These are phyloP conservation scores for Nothomitra cinnamomea DNA, from an alignment of 2,329 filamentous ascomycete genomes.

Conservation along the genomic window DNA sequence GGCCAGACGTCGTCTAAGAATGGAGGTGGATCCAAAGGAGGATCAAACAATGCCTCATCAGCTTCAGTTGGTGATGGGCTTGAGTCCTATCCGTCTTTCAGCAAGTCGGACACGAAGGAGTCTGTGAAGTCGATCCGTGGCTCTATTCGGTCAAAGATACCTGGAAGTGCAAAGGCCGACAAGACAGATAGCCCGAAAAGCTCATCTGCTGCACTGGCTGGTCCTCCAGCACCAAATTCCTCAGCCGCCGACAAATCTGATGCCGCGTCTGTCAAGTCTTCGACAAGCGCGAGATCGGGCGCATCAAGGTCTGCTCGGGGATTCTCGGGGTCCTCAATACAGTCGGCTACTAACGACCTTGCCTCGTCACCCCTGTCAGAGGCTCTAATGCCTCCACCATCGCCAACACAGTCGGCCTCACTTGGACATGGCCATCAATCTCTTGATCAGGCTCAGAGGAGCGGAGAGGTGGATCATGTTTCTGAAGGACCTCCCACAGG, in stretches of 20 bases:
- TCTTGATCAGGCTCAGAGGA: slow-evolving; percentile 63
- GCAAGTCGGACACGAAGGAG: slow-evolving; percentile 82
- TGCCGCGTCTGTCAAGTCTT: slow-evolving; percentile 56
- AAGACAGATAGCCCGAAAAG: slow-evolving; percentile 67
- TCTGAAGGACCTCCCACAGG: slow-evolving; percentile 76
- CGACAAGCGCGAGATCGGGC: slow-evolving; percentile 39
- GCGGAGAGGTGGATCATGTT: slow-evolving; percentile 84
- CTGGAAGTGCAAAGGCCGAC: slow-evolving; percentile 34
- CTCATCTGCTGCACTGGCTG: slow-evolving; percentile 47
- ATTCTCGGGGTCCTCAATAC: slow-evolving; percentile 18
- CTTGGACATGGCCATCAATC: slow-evolving; percentile 59
- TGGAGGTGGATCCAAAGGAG: background rate
- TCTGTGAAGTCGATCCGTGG: slow-evolving; percentile 74
- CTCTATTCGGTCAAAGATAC: slow-evolving; percentile 75
- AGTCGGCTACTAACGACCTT: slow-evolving; percentile 14
- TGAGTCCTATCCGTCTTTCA: slow-evolving; percentile 81
- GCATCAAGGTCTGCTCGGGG: slow-evolving; percentile 29
- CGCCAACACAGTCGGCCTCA: slow-evolving; percentile 64
- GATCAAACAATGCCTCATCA: slow-evolving; percentile 13
- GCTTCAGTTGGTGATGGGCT: slow-evolving; percentile 38
- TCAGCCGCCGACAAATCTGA: slow-evolving; percentile 47
- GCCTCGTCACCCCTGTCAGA: slow-evolving; percentile 21
- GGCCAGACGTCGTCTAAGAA: slow-evolving; percentile 6
- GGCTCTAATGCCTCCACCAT: slow-evolving; percentile 55
- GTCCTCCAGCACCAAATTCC: slow-evolving; percentile 32